Percentiles rank a stretch among this genome's conserved stretches.
phyloP scores from a whole-genome alignment of 371 early-diverging fungal species.

The Rhizomucor pusillus region DNA sequence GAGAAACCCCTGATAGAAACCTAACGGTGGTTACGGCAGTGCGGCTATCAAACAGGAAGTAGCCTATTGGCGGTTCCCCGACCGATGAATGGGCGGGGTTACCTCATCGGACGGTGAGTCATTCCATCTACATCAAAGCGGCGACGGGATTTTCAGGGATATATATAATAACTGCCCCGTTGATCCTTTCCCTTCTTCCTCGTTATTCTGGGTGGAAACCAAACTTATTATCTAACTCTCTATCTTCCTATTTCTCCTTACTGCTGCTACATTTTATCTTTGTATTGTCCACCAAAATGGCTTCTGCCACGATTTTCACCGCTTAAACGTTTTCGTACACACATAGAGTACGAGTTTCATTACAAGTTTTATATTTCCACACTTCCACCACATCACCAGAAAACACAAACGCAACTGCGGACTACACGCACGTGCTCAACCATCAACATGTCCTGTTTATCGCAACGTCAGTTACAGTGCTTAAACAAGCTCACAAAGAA shows the following conservation, averaged over 20 bases:
- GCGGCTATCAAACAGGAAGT: too few relatives aligned
- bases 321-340: constrained; percentile 10
- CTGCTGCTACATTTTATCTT: not conserved
- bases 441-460: constrained; percentile 9
- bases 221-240: too few relatives aligned
- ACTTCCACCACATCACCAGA: not conserved
- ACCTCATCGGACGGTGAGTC: too few relatives aligned
- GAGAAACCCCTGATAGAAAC: too few relatives aligned
- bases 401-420: not conserved
- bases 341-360: constrained; percentile 6
- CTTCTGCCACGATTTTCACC: constrained; percentile 8
- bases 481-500: constrained; percentile 13
- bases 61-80: too few relatives aligned
- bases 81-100: too few relatives aligned
- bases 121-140: too few relatives aligned
- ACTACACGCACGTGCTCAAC: not conserved
- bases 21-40: too few relatives aligned
- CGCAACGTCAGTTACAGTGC: constrained; percentile 6
- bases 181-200: too few relatives aligned
- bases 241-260: not conserved
- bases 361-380: constrained; percentile 1
- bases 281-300: not conserved
- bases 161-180: too few relatives aligned
- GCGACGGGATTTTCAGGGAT: too few relatives aligned
- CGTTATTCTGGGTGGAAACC: too few relatives aligned